These are phyloP conservation scores for Aspergillus aculeatus DNA, from an alignment of 2,329 filamentous ascomycete species.

Conservation along the genomic window DNA sequence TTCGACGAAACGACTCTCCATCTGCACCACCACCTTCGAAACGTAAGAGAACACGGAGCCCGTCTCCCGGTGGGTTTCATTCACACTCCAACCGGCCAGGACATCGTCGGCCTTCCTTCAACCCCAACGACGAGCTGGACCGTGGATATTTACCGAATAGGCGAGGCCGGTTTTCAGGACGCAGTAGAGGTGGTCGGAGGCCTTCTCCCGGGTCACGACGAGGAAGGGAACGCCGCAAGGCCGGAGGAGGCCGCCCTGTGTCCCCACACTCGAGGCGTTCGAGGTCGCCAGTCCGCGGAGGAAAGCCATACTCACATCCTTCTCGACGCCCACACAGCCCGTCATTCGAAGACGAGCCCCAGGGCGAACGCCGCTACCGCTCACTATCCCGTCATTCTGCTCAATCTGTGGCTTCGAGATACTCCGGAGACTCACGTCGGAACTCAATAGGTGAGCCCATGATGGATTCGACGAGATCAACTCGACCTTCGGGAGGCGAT, in stretches of 20 bases:
- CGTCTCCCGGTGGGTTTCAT: conserved; percentile 35
- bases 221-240: conserved; percentile 34
- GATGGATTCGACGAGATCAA: conserved; percentile 31
- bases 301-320: conserved; percentile 26
- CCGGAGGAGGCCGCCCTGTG: conserved; percentile 29
- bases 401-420: conserved; percentile 33
- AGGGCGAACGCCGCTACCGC: conserved; percentile 31
- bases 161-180: conserved; percentile 35
- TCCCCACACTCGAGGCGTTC: conserved; percentile 30
- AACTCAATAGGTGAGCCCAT: conserved; percentile 21
- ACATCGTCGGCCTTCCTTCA: conserved; percentile 26
- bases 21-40: conserved; percentile 34
- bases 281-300: conserved; percentile 33
- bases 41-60: conserved; percentile 43
- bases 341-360: conserved; percentile 24
- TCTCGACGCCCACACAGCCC: conserved; percentile 31
- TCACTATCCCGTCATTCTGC: conserved; percentile 37
- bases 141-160: conserved; percentile 37
- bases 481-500: conserved; percentile 30
- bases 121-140: conserved; percentile 37
- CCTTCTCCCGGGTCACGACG: conserved; percentile 29
- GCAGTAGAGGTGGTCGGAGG: conserved; percentile 33
- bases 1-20: conserved; percentile 32
- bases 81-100: conserved; percentile 24
- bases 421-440: conserved; percentile 26